A percentile compares a stretch with the other conserved stretches of the same genome.
Evolutionary conservation across 176 grass and related monocot genomes (phyloP).

Genomic region (Carex myosuroides): DNA sequence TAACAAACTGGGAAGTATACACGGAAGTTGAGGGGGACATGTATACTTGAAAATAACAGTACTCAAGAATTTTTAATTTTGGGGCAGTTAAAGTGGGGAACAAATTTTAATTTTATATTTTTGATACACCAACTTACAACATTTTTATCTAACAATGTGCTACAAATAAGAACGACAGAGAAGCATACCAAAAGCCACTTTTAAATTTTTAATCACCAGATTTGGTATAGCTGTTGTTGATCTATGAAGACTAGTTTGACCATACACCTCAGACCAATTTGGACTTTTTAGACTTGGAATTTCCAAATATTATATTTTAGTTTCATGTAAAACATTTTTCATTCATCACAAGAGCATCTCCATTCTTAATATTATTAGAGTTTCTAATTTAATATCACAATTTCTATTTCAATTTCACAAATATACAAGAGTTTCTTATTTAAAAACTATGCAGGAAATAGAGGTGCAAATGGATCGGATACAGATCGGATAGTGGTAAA

Average conservation of each 20-base stretch:
- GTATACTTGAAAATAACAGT: not conserved
- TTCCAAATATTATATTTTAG: not conserved
- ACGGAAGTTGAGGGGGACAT: too few species aligned
- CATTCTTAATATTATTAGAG: too few species aligned
- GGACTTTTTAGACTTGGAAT: not conserved
- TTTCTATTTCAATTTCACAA: too few species aligned
- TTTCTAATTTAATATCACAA: too few species aligned
- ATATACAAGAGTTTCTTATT: too few species aligned
- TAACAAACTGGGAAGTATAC: not conserved
- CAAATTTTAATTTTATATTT: not conserved
- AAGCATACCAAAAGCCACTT: not conserved
- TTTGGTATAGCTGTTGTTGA: not conserved
- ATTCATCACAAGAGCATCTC: not conserved
- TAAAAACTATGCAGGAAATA: too few species aligned
- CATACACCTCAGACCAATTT: not conserved
- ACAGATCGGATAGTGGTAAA: too few species aligned
- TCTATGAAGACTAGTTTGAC: not conserved
- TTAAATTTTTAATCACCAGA: not conserved
- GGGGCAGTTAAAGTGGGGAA: not conserved
- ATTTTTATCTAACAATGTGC: not conserved
- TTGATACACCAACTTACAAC: not conserved
- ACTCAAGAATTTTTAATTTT: not conserved
- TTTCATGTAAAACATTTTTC: not conserved
- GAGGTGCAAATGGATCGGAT: too few species aligned
- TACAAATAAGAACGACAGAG: not conserved